Conservation (phyloP, 257 asterid species). For the Ilex asprella region DNA sequence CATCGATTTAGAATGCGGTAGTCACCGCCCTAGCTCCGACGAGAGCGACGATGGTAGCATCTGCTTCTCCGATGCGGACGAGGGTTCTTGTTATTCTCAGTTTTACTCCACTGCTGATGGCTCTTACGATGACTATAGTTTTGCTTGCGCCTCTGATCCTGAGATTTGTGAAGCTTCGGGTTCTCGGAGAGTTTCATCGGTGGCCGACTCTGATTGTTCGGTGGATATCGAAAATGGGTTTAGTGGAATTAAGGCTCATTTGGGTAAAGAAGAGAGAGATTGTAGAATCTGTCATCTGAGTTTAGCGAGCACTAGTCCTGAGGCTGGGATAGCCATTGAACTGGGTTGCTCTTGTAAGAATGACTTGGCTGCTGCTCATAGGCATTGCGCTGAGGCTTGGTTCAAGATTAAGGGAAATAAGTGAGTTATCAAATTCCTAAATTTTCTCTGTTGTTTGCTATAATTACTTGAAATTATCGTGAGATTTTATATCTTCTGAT, state of each 20-base stretch:
- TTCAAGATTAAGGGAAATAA: constrained; percentile 91
- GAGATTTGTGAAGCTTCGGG: constrained; percentile 41
- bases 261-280: constrained; percentile 43
- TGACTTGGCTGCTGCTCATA: constrained; percentile 84
- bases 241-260: constrained; percentile 27
- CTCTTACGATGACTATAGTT: constrained; percentile 23
- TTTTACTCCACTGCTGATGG: constrained; percentile 69
- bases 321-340: constrained; percentile 67
- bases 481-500: no score
- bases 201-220: constrained; percentile 30
- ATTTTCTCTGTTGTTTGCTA: no score
- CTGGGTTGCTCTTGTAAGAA: constrained; percentile 84
- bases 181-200: constrained; percentile 40
- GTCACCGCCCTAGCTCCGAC: neutral
- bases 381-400: constrained; percentile 89
- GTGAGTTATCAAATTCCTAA: constrained; percentile 28
- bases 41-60: constrained; percentile 36
- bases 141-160: constrained; percentile 11
- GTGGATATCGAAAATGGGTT: constrained; percentile 22
- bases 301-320: constrained; percentile 44
- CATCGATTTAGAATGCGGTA: neutral
- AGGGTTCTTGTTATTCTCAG: constrained; percentile 68
- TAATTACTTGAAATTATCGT: neutral
- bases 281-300: constrained; percentile 86
- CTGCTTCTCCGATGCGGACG: constrained; percentile 64